Evolutionary conservation across 179 eudicot genomes (phyloP).

Genomic region (Silene coronaria): DNA sequence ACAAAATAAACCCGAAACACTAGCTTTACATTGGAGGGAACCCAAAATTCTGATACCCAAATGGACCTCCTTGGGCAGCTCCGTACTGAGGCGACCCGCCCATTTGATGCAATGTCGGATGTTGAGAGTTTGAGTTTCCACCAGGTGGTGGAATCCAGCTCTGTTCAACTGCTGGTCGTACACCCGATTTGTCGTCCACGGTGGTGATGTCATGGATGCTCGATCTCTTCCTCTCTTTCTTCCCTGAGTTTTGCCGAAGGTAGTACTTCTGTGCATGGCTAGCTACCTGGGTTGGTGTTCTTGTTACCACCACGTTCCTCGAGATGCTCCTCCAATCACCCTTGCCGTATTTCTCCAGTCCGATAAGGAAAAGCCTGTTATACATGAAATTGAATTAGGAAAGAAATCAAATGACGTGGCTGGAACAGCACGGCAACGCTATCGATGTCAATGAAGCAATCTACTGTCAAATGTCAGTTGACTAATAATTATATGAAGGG

Average conservation of each 20-base stretch:
- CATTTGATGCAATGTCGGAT: constrained; percentile 22
- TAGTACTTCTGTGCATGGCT: constrained; percentile 92
- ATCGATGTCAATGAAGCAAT: not conserved
- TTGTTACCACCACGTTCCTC: constrained; percentile 70
- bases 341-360: constrained; percentile 70
- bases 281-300: constrained; percentile 91
- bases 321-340: constrained; percentile 98
- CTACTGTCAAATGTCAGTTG: no score
- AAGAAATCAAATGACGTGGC: not conserved
- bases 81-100: constrained; percentile 21
- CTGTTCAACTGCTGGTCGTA: constrained; percentile 35
- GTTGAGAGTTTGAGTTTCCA: constrained; percentile 18
- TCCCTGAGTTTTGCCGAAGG: constrained; percentile 63
- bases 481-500: no score
- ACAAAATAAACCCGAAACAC: constrained; percentile 19
- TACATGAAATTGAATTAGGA: not conserved
- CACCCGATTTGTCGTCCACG: constrained; percentile 38
- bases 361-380: constrained; percentile 59
- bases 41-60: constrained; percentile 45
- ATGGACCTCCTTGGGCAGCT: constrained; percentile 27
- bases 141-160: constrained; percentile 36
- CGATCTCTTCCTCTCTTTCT: constrained; percentile 79
- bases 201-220: constrained; percentile 91
- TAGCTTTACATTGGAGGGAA: constrained; percentile 34
- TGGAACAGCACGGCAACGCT: not conserved